phyloP scores from a whole-genome alignment of 331 rosid species.

The Acacia pycnantha region DNA sequence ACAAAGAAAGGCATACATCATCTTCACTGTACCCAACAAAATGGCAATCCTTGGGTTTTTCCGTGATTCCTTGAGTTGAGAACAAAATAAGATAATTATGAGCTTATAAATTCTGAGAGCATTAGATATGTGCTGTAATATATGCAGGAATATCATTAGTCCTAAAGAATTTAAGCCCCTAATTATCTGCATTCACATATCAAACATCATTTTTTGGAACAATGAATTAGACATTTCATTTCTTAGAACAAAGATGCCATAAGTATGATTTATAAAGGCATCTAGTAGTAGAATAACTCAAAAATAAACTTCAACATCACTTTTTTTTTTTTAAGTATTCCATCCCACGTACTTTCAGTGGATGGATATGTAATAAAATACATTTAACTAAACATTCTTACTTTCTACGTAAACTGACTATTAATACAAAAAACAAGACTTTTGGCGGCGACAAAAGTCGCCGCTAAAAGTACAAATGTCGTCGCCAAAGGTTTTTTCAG shows the following conservation, averaged over 20 bases:
- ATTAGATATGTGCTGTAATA: neutral
- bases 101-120: neutral
- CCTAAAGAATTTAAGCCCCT: neutral
- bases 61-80: conserved; percentile 67
- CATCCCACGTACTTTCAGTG: neutral
- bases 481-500: too few relatives aligned
- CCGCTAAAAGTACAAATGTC: too few relatives aligned
- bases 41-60: conserved; percentile 81
- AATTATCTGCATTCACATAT: neutral
- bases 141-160: neutral
- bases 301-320: neutral
- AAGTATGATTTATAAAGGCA: neutral
- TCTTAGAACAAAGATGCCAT: neutral
- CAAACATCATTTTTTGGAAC: conserved; percentile 8
- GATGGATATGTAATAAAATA: neutral
- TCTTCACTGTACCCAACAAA: conserved; percentile 76
- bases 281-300: neutral
- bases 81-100: conserved; percentile 9
- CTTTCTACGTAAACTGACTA: neutral
- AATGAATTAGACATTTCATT: neutral
- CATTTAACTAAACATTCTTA: conserved; percentile 1
- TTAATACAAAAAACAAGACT: too few relatives aligned
- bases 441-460: too few relatives aligned
- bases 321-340: neutral
- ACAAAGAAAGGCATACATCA: conserved; percentile 77